Conservation (phyloP, 495 filamentous ascomycete species). For the Zalerion maritima region DNA sequence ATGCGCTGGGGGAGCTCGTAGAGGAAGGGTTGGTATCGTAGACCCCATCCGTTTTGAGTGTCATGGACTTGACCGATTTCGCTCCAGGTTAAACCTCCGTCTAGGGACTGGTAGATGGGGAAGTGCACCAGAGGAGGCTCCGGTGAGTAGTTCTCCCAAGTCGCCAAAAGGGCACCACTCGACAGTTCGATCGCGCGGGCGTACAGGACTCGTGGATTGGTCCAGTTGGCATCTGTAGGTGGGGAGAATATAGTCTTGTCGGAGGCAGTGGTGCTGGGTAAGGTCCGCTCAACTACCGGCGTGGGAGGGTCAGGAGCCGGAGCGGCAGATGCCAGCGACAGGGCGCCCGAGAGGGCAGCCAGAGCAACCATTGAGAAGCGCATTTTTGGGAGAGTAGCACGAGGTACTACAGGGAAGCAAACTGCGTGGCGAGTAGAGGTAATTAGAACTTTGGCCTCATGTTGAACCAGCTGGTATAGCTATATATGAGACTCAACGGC, state of each 20-base stretch:
- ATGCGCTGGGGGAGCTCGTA: slow-evolving; percentile 42
- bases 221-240: slow-evolving; percentile 21
- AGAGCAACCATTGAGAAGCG: no score
- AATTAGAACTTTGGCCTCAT: no score
- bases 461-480: no score
- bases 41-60: slow-evolving; percentile 45
- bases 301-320: no score
- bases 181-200: slow-evolving; percentile 35
- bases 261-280: no score
- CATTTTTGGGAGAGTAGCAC: no score
- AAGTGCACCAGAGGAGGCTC: slow-evolving; percentile 45
- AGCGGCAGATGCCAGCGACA: no score
- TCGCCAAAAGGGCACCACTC: slow-evolving; percentile 41
- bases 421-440: no score
- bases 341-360: no score
- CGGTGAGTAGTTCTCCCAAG: slow-evolving; percentile 48
- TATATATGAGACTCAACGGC: no score
- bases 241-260: slow-evolving; percentile 28
- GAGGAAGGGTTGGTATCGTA: slow-evolving; percentile 55
- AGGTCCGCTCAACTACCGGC: no score
- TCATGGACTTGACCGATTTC: slow-evolving; percentile 47
- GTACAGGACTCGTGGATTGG: slow-evolving; percentile 33
- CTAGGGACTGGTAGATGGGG: slow-evolving; percentile 48
- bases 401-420: no score
- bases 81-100: slow-evolving; percentile 47